These are phyloP conservation scores for Botrytis fabae DNA, from an alignment of 2,329 filamentous ascomycete species.

Conservation along the genomic window DNA sequence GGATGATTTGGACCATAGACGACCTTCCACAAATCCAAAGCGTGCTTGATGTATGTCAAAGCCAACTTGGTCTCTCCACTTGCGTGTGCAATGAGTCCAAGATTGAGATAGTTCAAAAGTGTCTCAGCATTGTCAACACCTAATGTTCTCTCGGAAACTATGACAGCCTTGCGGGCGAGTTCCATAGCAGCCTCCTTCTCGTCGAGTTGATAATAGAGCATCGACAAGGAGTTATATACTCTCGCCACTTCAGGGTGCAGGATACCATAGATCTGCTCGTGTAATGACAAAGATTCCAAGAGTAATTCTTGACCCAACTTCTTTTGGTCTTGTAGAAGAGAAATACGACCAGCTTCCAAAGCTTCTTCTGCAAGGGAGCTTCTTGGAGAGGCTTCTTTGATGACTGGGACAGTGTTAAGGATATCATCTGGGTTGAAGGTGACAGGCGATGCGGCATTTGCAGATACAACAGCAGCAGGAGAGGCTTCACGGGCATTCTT, in stretches of 20 bases:
- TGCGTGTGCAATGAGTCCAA: conserved; percentile 91
- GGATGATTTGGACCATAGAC: conserved; percentile 93
- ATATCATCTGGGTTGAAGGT: conserved; percentile 86
- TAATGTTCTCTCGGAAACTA: conserved; percentile 91
- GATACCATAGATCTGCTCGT: conserved; percentile 98
- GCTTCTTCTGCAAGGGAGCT: conserved; percentile 93
- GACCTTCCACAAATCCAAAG: conserved; percentile 92
- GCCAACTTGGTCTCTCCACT: conserved; percentile 86
- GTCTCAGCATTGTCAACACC: conserved; percentile 94
- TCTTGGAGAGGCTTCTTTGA: conserved; percentile 91
- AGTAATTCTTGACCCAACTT: conserved; percentile 94
- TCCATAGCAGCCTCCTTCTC: conserved; percentile 96
- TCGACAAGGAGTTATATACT: conserved; percentile 91
- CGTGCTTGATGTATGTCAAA: conserved; percentile 87
- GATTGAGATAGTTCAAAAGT: conserved; percentile 91
- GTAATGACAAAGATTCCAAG: conserved; percentile 90
- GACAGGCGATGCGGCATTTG: conserved; percentile 48
- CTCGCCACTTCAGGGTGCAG: conserved; percentile 94
- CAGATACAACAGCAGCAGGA: conserved; percentile 42
- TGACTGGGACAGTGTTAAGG: conserved; percentile 86
- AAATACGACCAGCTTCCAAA: conserved; percentile 91
- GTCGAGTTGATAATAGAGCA: conserved; percentile 95
- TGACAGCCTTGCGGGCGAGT: conserved; percentile 92
- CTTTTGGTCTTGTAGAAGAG: conserved; percentile 91
- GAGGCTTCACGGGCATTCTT: conserved; percentile 61